phyloP scores from a whole-genome alignment of 2,329 filamentous ascomycete species.

The Thermoascus crustaceus region DNA sequence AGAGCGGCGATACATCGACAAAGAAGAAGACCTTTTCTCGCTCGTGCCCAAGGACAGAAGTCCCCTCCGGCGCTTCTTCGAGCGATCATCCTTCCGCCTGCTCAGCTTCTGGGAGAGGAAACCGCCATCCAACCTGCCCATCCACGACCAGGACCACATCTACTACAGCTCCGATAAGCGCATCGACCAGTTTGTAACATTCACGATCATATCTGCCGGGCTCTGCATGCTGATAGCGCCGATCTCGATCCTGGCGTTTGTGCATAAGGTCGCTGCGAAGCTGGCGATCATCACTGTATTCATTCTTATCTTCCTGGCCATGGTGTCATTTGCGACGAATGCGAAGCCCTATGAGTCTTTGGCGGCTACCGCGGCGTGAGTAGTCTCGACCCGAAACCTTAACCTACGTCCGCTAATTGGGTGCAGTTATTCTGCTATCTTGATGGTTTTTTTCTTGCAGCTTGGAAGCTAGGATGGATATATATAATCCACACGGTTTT shows the following conservation, averaged over 20 bases:
- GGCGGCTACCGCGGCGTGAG: slow-evolving; percentile 4
- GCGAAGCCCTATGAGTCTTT: slow-evolving; percentile 2
- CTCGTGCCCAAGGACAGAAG: slow-evolving; percentile 9
- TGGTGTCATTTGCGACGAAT: slow-evolving; percentile 4
- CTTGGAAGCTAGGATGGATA: not conserved
- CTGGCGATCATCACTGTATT: slow-evolving; percentile 25
- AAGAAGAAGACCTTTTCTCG: slow-evolving; percentile 16
- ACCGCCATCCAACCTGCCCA: not conserved
- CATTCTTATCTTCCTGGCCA: slow-evolving; percentile 9
- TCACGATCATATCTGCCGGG: slow-evolving; percentile 16
- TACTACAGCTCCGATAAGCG: slow-evolving; percentile 8
- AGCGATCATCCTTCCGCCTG: slow-evolving; percentile 9
- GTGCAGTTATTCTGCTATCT: slow-evolving; percentile 3
- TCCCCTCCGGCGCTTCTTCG: slow-evolving; percentile 11
- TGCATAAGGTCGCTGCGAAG: slow-evolving; percentile 13
- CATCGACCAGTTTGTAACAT: slow-evolving; percentile 17
- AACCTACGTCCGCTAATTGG: no score
- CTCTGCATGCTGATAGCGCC: slow-evolving; percentile 24
- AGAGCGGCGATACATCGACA: slow-evolving; percentile 3
- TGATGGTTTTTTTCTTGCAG: slow-evolving; percentile 6
- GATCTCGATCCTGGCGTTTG: slow-evolving; percentile 23
- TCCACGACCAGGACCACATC: slow-evolving; percentile 1
- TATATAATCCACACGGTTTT: no score
- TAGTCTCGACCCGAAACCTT: not conserved
- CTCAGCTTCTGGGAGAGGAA: slow-evolving; percentile 7